A percentile compares a stretch with the other conserved stretches of the same genome.
Conservation (phyloP, 2,329 filamentous ascomycete genomes). For the Zarea fungicola region DNA sequence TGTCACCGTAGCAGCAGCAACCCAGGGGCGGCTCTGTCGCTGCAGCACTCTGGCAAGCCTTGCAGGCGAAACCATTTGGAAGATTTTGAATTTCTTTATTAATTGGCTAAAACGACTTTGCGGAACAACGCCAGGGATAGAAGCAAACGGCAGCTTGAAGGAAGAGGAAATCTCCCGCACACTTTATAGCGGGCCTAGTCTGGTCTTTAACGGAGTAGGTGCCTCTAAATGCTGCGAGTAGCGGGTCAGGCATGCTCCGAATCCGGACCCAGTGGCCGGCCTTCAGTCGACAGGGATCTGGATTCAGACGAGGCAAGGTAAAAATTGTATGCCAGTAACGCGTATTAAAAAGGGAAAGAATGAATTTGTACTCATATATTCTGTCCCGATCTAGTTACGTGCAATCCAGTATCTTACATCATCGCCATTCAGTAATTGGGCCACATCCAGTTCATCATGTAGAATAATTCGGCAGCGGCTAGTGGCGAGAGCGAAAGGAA, state of each 20-base stretch:
- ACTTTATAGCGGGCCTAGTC: constrained; percentile 1
- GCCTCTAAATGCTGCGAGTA: not conserved
- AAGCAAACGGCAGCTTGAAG: too few species aligned
- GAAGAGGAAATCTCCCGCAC: not conserved
- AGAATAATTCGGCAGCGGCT: not conserved
- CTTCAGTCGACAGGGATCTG: too few species aligned
- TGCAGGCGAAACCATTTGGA: constrained; percentile 18
- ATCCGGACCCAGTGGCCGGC: too few species aligned
- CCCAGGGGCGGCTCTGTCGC: constrained; percentile 10
- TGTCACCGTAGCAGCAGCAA: not conserved
- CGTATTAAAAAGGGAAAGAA: too few species aligned
- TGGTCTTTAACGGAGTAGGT: not conserved
- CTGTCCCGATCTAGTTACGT: not conserved
- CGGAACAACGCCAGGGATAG: too few species aligned
- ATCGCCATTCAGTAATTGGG: not conserved
- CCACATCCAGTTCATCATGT: constrained; percentile 5
- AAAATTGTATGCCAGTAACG: too few species aligned
- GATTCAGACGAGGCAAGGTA: too few species aligned
- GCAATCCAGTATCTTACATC: not conserved
- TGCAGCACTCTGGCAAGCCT: constrained; percentile 17
- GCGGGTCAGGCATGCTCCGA: not conserved
- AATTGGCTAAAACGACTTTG: too few species aligned
- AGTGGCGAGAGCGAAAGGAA: not conserved
- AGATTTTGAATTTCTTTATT: too few species aligned
- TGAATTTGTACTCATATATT: not conserved